phyloP scores from a whole-genome alignment of 257 asterid species.

The Knoxia roxburghii region DNA sequence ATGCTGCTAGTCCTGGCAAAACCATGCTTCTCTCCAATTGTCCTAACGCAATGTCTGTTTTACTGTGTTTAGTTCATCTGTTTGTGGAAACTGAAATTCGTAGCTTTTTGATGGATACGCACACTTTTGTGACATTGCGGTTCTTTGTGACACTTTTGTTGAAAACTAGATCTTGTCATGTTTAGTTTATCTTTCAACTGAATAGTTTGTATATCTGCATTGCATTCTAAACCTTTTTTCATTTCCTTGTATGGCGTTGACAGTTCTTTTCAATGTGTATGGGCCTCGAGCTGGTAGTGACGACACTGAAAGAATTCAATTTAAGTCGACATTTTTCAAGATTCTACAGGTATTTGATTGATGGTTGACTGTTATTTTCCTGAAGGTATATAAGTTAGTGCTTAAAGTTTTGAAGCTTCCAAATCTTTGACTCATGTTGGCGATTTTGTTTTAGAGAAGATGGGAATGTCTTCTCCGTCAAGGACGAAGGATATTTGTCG shows the following conservation, averaged over 20 bases:
- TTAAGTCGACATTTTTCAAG: constrained; percentile 60
- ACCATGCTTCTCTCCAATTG: neutral
- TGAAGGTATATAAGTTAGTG: neutral
- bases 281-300: constrained; percentile 85
- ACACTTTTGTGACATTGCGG: neutral
- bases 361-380: neutral
- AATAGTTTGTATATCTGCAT: no score
- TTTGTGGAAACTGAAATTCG: neutral
- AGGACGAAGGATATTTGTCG: constrained; percentile 70
- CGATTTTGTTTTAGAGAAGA: constrained; percentile 64
- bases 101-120: neutral
- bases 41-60: constrained; percentile 3
- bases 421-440: constrained; percentile 29
- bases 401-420: constrained; percentile 14
- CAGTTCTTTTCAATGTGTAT: constrained; percentile 91
- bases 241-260: no score
- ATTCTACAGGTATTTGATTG: constrained; percentile 65
- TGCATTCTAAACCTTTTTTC: no score
- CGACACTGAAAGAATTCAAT: constrained; percentile 70
- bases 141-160: no score
- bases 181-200: neutral
- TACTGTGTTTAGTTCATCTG: neutral
- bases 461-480: constrained; percentile 68
- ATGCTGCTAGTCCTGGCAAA: constrained; percentile 4
- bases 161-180: neutral